Base-by-base conservation (phyloP, 768 basidiomycete species). In the Chalciporus piperatus region DNA sequence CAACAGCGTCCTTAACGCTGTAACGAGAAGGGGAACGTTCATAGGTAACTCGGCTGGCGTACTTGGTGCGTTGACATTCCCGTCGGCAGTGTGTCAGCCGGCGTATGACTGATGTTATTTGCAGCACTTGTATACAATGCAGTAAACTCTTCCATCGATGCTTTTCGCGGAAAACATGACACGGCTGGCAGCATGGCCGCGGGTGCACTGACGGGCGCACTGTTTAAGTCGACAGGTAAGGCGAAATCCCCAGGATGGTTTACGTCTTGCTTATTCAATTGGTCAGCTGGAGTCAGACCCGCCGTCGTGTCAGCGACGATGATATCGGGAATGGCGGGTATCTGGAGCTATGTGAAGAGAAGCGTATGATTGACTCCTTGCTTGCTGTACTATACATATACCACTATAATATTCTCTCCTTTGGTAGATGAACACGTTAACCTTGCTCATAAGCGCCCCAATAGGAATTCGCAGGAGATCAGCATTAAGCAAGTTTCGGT, bases 11-110 rank as follows among this genome's bases (percentile, higher is more conserved):
- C 81, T 99, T 60, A 99, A 98, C 79, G 90, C 92, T 67, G 84
- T 96, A 69, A 98, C 97, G 55, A 78, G 96, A 74, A 82, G 97
- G 74, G 97, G 97, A 28, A 96, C 92, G 41, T 97, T 96, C 74
- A 87, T 97, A 72, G 97, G 94, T 65, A 99, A 98, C 77, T 97
- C 93, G 65, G 91, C 95, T 69, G 97, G 97, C 69, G 91, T 98
- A 56, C 77, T 98, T 57, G 97, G 97, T 98, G 64, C 71, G 90
- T 81, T 68, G 57, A 52, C 57, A 61, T 55, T 60, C 56, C 63
- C 66, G 64, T 66, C 63, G 65, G 65, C 61, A 59, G 48, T 39
- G 35, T 44, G 53, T 27, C 47, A 55, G 44, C 48, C 66, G 64
- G 68, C 69, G 68, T 71, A 59, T 75, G 71, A 66, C 63, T 63